phyloP scores from a whole-genome alignment of 139 green algal genomes.

The Micractinium conductrix region DNA sequence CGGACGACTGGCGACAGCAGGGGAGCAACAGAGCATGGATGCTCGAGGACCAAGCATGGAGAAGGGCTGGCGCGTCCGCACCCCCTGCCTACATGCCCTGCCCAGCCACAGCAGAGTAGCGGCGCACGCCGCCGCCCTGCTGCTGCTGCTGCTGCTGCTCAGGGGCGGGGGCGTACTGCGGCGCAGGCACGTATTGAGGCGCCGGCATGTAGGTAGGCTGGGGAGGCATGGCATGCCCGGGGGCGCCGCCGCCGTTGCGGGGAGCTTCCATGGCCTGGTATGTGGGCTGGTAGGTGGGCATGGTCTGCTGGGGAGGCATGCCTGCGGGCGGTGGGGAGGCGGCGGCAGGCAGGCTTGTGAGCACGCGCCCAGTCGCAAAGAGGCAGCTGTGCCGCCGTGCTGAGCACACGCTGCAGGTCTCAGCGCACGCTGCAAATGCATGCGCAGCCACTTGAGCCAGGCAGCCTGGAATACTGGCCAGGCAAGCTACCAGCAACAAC shows the following conservation, averaged over 20 bases:
- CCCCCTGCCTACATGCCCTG: neutral
- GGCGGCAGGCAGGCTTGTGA: neutral
- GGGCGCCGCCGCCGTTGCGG: slow-evolving; percentile 17
- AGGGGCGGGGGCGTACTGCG: neutral
- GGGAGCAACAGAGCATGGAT: no score
- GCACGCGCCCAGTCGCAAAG: no score
- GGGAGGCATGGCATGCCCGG: neutral
- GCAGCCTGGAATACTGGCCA: no score
- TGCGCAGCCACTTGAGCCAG: neutral
- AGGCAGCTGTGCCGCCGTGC: no score
- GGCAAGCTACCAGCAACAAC: no score
- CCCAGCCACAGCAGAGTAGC: slow-evolving; percentile 33
- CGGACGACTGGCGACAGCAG: no score
- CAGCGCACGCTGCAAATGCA: neutral
- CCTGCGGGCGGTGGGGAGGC: neutral
- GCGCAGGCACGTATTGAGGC: neutral
- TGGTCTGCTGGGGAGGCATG: neutral
- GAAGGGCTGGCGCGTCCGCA: neutral
- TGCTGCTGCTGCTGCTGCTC: neutral
- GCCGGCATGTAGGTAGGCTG: neutral
- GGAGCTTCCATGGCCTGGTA: slow-evolving; percentile 15
- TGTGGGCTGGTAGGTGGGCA: slow-evolving; percentile 30
- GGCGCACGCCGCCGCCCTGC: slow-evolving; percentile 5
- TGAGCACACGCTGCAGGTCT: no score
- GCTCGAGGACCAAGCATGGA: no score